These are phyloP conservation scores for Ceratocystis eucalypticola DNA, from an alignment of 2,329 filamentous ascomycete species.

Conservation along the genomic window DNA sequence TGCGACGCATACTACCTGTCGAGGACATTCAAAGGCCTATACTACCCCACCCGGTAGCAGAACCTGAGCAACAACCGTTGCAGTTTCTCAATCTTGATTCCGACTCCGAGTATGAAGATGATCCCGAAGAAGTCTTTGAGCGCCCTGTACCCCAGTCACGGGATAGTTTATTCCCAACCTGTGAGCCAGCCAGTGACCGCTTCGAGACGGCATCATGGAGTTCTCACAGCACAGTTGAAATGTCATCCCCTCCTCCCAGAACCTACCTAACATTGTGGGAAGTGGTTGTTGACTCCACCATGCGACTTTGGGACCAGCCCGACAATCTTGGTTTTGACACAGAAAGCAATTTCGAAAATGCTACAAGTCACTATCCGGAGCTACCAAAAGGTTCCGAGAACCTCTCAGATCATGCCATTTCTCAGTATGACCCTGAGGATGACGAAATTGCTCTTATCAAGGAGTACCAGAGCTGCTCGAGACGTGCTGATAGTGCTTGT, in stretches of 20 bases:
- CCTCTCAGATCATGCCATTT: background rate
- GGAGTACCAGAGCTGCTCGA: background rate
- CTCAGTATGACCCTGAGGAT: background rate
- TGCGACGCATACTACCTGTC: constrained; percentile 1
- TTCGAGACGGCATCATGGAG: constrained; percentile 1
- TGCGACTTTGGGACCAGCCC: constrained; percentile 13
- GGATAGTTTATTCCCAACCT: background rate
- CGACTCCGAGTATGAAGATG: background rate
- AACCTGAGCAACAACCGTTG: background rate
- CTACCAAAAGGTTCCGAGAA: background rate
- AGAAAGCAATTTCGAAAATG: background rate
- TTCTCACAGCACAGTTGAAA: background rate
- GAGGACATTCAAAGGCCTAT: background rate
- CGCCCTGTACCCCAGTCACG: background rate
- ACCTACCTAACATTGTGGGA: constrained; percentile 11
- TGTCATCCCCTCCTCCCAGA: background rate
- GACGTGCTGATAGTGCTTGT: constrained; percentile 1
- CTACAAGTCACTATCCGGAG: background rate
- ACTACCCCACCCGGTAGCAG: background rate
- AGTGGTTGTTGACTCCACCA: constrained; percentile 9
- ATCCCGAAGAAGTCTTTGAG: constrained; percentile 3
- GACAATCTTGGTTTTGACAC: constrained; percentile 3
- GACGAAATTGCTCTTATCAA: background rate
- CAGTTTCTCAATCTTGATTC: background rate
- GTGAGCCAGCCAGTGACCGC: background rate